Conservation (phyloP, 768 basidiomycete genomes). For the Solioccasus polychromus region DNA sequence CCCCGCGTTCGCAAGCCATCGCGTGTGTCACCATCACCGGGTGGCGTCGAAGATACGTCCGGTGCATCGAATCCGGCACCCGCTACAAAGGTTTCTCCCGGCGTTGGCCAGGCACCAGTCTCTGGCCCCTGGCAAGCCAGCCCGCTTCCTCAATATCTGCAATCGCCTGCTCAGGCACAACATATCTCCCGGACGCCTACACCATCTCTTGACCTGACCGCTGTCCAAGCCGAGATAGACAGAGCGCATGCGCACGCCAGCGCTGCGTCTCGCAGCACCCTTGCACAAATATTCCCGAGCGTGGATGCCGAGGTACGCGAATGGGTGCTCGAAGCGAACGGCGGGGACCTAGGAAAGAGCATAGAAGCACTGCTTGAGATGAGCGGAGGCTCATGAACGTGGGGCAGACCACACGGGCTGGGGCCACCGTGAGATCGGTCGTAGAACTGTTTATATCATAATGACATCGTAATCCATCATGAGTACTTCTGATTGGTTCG, state of each 20-base stretch:
- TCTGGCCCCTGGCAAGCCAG: constrained; percentile 48
- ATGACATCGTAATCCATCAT: constrained; percentile 1
- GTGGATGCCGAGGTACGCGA: constrained; percentile 83
- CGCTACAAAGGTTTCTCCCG: constrained; percentile 31
- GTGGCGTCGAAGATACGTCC: constrained; percentile 50
- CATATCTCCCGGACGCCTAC: constrained; percentile 69
- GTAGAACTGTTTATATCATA: background rate
- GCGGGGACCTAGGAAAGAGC: constrained; percentile 84
- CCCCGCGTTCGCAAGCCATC: constrained; percentile 62
- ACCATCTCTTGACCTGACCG: constrained; percentile 64
- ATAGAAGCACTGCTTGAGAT: constrained; percentile 86
- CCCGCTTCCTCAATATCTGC: constrained; percentile 28
- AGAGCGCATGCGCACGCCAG: constrained; percentile 70
- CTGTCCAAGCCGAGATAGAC: constrained; percentile 76
- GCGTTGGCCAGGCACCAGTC: constrained; percentile 47
- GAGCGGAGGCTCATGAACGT: constrained; percentile 32
- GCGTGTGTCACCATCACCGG: constrained; percentile 31
- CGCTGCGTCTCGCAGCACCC: constrained; percentile 68
- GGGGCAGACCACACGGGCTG: too few relatives aligned
- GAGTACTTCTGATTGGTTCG: too few relatives aligned
- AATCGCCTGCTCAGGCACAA: constrained; percentile 45
- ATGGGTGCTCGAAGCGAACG: constrained; percentile 86
- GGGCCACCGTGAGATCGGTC: background rate
- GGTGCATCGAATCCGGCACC: constrained; percentile 1
- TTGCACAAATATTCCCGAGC: constrained; percentile 85